These are phyloP conservation scores for Bondarzewia mesenterica DNA, from an alignment of 1,284 basidiomycete species.

Conservation along the genomic window DNA sequence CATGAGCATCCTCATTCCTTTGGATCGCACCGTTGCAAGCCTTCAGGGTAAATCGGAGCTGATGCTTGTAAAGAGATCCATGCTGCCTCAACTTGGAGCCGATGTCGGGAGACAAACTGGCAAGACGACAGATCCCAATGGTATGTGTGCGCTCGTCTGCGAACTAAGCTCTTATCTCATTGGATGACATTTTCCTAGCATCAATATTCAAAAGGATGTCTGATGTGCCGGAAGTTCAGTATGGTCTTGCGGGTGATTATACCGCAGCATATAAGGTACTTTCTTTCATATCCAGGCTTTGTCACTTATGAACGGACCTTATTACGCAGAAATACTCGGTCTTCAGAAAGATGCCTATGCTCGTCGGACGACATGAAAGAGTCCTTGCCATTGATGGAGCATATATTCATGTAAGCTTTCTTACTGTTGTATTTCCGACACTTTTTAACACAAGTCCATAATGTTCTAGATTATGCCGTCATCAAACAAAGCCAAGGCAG, in stretches of 20 bases:
- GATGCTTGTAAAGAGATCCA: slow-evolving; percentile 72
- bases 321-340: slow-evolving; percentile 89
- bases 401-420: slow-evolving; percentile 78
- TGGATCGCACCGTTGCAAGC: slow-evolving; percentile 93
- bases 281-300: slow-evolving; percentile 13
- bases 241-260: slow-evolving; percentile 49
- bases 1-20: slow-evolving; percentile 78
- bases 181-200: slow-evolving; percentile 36
- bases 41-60: slow-evolving; percentile 84
- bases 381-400: slow-evolving; percentile 92
- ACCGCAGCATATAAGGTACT: slow-evolving; percentile 76
- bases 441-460: background rate
- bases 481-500: slow-evolving; percentile 71
- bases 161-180: background rate
- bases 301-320: too few relatives aligned
- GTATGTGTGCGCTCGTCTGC: slow-evolving; percentile 31
- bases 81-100: slow-evolving; percentile 63
- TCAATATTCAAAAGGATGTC: slow-evolving; percentile 86
- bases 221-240: slow-evolving; percentile 62
- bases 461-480: slow-evolving; percentile 77
- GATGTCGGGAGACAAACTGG: slow-evolving; percentile 51
- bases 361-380: slow-evolving; percentile 85
- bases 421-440: background rate
- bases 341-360: slow-evolving; percentile 91
- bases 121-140: slow-evolving; percentile 85